Conservation (phyloP, 345 rosid genomes). For the Salix udensis region DNA sequence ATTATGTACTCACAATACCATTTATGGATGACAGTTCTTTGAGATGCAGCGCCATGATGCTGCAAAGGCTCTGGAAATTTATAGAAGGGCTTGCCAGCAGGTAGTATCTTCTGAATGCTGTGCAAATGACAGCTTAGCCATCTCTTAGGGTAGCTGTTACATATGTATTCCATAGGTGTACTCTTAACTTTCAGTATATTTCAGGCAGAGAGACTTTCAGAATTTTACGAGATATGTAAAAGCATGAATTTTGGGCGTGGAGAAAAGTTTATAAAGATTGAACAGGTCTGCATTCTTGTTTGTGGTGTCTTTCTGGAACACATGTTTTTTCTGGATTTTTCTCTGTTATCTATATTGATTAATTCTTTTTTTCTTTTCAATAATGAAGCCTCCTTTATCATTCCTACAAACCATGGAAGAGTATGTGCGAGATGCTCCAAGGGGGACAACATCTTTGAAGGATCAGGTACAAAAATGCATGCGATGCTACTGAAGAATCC, state of each 20-base stretch:
- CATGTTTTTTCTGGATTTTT: background rate
- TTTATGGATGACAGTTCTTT: slow-evolving; percentile 63
- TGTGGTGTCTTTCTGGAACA: slow-evolving; percentile 5
- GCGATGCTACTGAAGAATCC: background rate
- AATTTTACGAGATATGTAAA: slow-evolving; percentile 91
- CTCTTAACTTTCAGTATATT: slow-evolving; percentile 4
- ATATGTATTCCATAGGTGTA: background rate
- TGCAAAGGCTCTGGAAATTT: slow-evolving; percentile 70
- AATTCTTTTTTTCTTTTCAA: background rate
- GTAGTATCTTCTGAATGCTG: slow-evolving; percentile 36
- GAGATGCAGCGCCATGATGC: slow-evolving; percentile 94
- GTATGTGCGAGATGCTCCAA: slow-evolving; percentile 83
- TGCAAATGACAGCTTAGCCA: background rate
- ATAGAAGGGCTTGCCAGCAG: slow-evolving; percentile 87
- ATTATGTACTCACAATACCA: slow-evolving; percentile 18
- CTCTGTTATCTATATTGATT: background rate
- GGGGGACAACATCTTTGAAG: slow-evolving; percentile 49
- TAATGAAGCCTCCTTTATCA: slow-evolving; percentile 75
- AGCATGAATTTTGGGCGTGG: slow-evolving; percentile 77
- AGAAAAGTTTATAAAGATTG: slow-evolving; percentile 75
- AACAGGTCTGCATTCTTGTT: slow-evolving; percentile 61
- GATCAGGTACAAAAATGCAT: slow-evolving; percentile 53
- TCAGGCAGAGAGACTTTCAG: slow-evolving; percentile 93
- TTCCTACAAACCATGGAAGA: slow-evolving; percentile 99
- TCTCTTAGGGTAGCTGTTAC: slow-evolving; percentile 1